Base-by-base conservation (phyloP, 768 basidiomycete genomes). In the Gymnopilus dilepis region DNA sequence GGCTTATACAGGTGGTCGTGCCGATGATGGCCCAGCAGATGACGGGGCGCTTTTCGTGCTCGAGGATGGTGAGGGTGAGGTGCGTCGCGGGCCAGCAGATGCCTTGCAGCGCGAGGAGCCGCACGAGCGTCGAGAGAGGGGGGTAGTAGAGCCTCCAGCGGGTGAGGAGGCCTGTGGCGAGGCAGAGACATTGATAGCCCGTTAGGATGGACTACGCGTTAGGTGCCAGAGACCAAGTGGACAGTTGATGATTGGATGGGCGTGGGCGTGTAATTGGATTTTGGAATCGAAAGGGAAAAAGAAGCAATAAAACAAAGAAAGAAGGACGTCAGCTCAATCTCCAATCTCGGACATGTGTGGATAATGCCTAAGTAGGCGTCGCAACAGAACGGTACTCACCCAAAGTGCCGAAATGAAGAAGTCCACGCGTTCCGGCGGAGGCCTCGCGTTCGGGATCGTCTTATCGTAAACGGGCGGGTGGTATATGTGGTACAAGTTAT, bases 81-180 rank as follows among this genome's bases (percentile, higher is more conserved):
- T 94, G 91, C 4, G 95, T 97, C 3, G 93, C 89, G 1, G 94
- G 94, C 95, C 95, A 98, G 76, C 96, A 98, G 61, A 99, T 95
- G 17, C 93, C 92, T 65, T 98, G 97, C 0, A 99, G 80, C 0
- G 94, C 96, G 58, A 98, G 82, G 4, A 98, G 87, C 15, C 97
- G 90, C 69, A 97, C 91, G 63, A 98, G 85, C 1, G 95, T 94
- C 4, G 96, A 85, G 26, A 93, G 79, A 0, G 94, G 89, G 0
- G 92, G 84, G 72, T 99, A 99, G 77, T 97, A 97, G 0, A 91
- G 82, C 21, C 89, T 83, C 97, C 97, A 99, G 48, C 97, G 88
- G 30, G 86, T 86, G 24, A 96, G 84, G 0, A 99, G 86, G 11
- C 97, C 96, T 0, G 95, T 92, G 0, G 96, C 93, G 13, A 99